Base-by-base conservation (phyloP, 192 early-diverging fungal genomes). In the Gigaspora rosea region DNA sequence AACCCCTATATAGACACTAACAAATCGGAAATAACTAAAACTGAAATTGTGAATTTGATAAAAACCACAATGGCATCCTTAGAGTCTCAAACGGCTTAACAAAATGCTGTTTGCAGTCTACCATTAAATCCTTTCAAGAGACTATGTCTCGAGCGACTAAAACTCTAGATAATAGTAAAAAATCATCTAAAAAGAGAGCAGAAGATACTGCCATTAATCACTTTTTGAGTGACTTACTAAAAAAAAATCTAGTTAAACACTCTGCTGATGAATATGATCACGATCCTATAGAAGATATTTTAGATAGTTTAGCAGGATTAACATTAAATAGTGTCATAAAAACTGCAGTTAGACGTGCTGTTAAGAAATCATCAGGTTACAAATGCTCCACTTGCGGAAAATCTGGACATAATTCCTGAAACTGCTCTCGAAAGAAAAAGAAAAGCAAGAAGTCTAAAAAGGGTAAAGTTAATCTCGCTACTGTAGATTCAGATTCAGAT, bases 281-380 rank as follows among this genome's bases (percentile, higher is more conserved):
- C 36, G 8, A 63, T 63, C 22, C 61, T 35, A 63, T 63, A 33
- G 61, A 63, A 33, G 61, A 63, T 63, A 33, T 63, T 27, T 33
- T 6, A 41, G 20, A 33, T 33, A 27, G 32, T 33, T 63, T 63
- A 33, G 22, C 20, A 35, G 61, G 27, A 27, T 27, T 27, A 27
- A 61, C 4, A 61, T 9, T 61, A n/a, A 61, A 61, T 32, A n/a
- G 3, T 3, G n/a, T 32, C 10, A 61, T 27, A 61, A 61, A 27
- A 22, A 32, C 59, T 61, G 20, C 18, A 0, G 22, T 59, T 15
- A 59, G 8, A 59, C 7, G 20, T 59, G 58, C 20, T 20, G 7
- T 59, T 59, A 20, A 20, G 20, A 59, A 59, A 59, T 59, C 58
- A 20, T 59, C 58, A 20, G 18, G 1, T 20, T 6, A 59, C 58